Percentiles rank a stretch among this genome's conserved stretches.
These are phyloP conservation scores for Incumbomyces delicatus DNA, from an alignment of 2,329 filamentous ascomycete genomes.

Conservation along the genomic window DNA sequence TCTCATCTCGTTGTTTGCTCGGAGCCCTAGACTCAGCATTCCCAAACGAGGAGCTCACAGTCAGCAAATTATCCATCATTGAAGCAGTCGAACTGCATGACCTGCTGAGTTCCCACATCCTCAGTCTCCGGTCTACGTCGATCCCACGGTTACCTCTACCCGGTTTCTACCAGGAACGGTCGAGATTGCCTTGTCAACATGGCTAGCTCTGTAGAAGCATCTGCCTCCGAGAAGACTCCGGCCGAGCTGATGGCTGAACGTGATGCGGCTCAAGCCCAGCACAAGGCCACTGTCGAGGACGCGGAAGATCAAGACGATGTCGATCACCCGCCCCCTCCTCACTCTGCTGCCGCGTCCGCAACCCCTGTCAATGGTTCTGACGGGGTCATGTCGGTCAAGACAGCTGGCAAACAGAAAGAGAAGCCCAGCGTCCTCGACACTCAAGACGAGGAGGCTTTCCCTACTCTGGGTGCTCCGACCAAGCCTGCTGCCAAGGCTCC, in stretches of 20 bases:
- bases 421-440: conserved; percentile 56
- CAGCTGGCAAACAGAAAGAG: conserved; percentile 57
- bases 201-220: conserved; percentile 11
- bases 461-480: conserved; percentile 65
- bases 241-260: conserved; percentile 46
- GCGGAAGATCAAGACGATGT: conserved; percentile 68
- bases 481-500: conserved; percentile 72
- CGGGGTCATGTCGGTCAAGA: conserved; percentile 50
- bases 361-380: conserved; percentile 34
- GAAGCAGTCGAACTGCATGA: conserved; percentile 1
- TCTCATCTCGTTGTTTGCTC: not conserved
- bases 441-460: conserved; percentile 83
- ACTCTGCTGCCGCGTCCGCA: conserved; percentile 19
- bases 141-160: conserved; percentile 8
- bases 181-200: not conserved
- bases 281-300: conserved; percentile 68
- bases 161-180: conserved; percentile 1
- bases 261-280: conserved; percentile 44
- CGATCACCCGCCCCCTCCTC: conserved; percentile 45
- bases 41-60: not conserved
- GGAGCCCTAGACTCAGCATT: not conserved
- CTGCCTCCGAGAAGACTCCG: conserved; percentile 30
- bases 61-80: not conserved
- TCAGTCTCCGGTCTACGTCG: conserved; percentile 4
- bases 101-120: not conserved